Evolutionary conservation across 768 basidiomycete species (phyloP).

Genomic region (Tricholoma matsutake): DNA sequence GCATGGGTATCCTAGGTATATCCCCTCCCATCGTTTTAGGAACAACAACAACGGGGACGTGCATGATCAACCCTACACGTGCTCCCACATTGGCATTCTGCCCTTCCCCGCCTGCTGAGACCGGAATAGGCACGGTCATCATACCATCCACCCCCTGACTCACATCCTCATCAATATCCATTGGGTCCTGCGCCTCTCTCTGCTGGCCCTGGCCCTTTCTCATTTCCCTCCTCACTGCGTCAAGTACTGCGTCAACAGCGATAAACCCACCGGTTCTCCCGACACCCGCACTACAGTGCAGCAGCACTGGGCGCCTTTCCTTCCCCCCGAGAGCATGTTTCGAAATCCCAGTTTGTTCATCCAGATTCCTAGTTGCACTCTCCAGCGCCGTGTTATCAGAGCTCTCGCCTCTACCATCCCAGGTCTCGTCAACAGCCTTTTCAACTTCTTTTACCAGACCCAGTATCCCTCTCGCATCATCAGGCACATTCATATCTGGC

Average conservation of each 20-base stretch:
- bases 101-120: conserved; percentile 1
- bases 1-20: conserved; percentile 20
- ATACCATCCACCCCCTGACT: background rate
- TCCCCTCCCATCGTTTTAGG: conserved; percentile 5
- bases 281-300: conserved; percentile 94
- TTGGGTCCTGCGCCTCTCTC: conserved; percentile 14
- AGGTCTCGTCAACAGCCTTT: conserved; percentile 36
- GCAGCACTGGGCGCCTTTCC: conserved; percentile 55
- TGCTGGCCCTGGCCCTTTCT: conserved; percentile 16
- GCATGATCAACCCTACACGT: conserved; percentile 20
- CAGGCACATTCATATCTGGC: conserved; percentile 96
- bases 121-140: conserved; percentile 12
- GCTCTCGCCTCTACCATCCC: conserved; percentile 22
- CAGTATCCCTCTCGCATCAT: conserved; percentile 73
- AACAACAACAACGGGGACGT: conserved; percentile 24
- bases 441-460: conserved; percentile 73
- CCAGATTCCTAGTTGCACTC: conserved; percentile 26
- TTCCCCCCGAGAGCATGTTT: conserved; percentile 42
- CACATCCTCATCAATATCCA: conserved; percentile 29
- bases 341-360: conserved; percentile 54
- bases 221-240: conserved; percentile 65
- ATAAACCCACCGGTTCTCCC: conserved; percentile 95
- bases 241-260: conserved; percentile 81
- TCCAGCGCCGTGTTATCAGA: background rate
- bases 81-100: background rate